Base-by-base conservation (phyloP, 1,284 basidiomycete genomes). In the Pseudomicrostroma phylloplanum region DNA sequence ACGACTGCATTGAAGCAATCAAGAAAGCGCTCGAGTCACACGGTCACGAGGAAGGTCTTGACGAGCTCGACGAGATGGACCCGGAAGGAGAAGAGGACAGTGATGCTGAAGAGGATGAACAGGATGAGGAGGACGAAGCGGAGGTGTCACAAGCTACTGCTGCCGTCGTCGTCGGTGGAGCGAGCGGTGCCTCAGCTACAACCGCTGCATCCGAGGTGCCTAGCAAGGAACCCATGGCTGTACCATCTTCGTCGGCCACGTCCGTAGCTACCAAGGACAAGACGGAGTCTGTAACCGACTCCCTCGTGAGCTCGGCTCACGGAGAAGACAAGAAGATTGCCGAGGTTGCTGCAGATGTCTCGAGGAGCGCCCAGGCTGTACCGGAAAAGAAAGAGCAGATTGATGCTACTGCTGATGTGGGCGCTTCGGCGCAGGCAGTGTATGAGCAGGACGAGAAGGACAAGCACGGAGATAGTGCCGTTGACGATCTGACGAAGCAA, bases 11-110 rank as follows among this genome's bases (percentile, higher is more conserved):
- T 57, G 64, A 66, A 49, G 64, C 63, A 42, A 76, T 78, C 63
- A 68, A 69, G 56, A 61, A 57, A 12, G 71, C 74, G 2, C 61
- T 77, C n/a, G 68, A 65, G 30, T 68, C 67, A 61, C 69, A 69
- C 59, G 74, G 67, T 9, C 66, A 76, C 49, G 64, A 67, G 51
- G 68, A 74, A 58, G 76, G 68, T 7, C 65, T 74, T 1, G 67
- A 70, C 15, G 74, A 76, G 40, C 62, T 78, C 21, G 76, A 78
- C 42, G 76, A 78, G 57, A 68, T 78, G 72, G 76, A 77, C 55
- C 71, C 72, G 7, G 76, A 78, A 0, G 74, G 75, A n/a, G 76
- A 78, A 57, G 71, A 72, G 15, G 68, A 70, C 19, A 71, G 71
- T 1, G 58, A 46, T 25, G 73, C 74, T 19, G 76, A 65, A 1